Evolutionary conservation across 73 alveolate species (phyloP), one percentile per base, ranked within the genome.

Genomic region (Blepharisma japonicum): DNA sequence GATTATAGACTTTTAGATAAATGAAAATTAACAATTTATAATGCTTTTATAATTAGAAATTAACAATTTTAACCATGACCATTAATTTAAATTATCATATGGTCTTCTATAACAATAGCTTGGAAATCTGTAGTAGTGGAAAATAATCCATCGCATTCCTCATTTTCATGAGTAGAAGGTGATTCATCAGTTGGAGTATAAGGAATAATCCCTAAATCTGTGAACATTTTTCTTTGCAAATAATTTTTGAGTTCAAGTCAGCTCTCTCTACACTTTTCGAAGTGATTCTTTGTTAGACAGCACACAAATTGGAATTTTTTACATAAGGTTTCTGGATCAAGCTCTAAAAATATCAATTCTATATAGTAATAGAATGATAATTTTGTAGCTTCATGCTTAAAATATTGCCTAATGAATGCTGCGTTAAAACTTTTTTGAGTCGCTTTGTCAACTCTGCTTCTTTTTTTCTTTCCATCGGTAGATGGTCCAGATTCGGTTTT

Each of bases 401-500:
- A 53, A 20, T 53, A 53, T 0, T 11, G 27, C 67, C 67, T 53
- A 53, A 11, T 14, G 4, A 53, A 53, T 14, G 67, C 67, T 53
- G 67, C 67, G 23, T 53, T 53, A 53, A 53, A 53, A 4, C 67
- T 53, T 53, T 53, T 53, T 61, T 61, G n/a, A 9, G 38, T 18
- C 18, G 14, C 74, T 5, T n/a, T 61, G 14, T 61, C 47, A 18
- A 9, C 3, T 20, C 2, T 61, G 0, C 47, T 61, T 61, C 46
- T n/a, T 39, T 25, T 61, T 14, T n/a, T 25, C 23, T 61, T 61
- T 0, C 74, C 74, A 61, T 61, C 74, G 2, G 74, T 61, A 2
- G 23, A 1, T 18, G 74, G 74, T 2, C 74, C 74, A 9, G 74
- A 14, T 61, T 61, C 74, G 14, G 74, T 61, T 18, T 25, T 0